Base-by-base conservation (phyloP, 2,329 filamentous ascomycete species). In the Alternaria sp. region DNA sequence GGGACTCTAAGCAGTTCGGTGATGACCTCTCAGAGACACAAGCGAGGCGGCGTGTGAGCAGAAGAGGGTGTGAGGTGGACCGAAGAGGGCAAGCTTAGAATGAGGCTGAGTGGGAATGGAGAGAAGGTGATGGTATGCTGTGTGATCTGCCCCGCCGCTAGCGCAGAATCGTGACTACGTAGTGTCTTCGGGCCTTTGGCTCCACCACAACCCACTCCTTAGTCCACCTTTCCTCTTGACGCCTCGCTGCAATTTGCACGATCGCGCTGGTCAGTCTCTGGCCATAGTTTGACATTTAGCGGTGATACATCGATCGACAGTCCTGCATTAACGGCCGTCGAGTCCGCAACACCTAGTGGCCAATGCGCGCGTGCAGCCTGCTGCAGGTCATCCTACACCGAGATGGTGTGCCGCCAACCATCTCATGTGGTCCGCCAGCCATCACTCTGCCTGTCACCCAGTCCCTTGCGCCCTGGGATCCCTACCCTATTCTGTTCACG, bases 391-490 rank as follows among this genome's bases (percentile, higher is more conserved):
- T 73, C 67, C 41, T 51, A 56, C 66, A 58, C 62, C 58, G 64
- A 65, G 63, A 64, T 60, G 68, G 67, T 63, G 68, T 68, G 62
- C 54, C 58, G 46, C 58, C 58, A 58, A 63, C 63, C 61, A 63
- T 59, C 67, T 67, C 70, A 72, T 65, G 60, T 66, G 67, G 70
- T 59, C 62, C 61, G 60, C 68, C 65, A 66, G 63, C 68, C 59
- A 68, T 69, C 73, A 72, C 73, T 67, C 63, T 58, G 63, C 64
- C 66, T 74, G 75, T 75, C 74, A 76, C 68, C 62, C 70, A 67
- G 67, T 65, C 64, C 60, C 69, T 66, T 68, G 59, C 65, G 68
- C 70, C 72, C 70, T 75, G 66, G 62, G 71, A 71, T 65, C 62
- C 67, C 63, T 71, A 44, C 69, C 66, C 66, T 58, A 61, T 74